Percentiles rank a stretch among this genome's conserved stretches.
These are phyloP conservation scores for Lasiosphaeria hispida DNA, from an alignment of 495 filamentous ascomycete genomes.

Conservation along the genomic window DNA sequence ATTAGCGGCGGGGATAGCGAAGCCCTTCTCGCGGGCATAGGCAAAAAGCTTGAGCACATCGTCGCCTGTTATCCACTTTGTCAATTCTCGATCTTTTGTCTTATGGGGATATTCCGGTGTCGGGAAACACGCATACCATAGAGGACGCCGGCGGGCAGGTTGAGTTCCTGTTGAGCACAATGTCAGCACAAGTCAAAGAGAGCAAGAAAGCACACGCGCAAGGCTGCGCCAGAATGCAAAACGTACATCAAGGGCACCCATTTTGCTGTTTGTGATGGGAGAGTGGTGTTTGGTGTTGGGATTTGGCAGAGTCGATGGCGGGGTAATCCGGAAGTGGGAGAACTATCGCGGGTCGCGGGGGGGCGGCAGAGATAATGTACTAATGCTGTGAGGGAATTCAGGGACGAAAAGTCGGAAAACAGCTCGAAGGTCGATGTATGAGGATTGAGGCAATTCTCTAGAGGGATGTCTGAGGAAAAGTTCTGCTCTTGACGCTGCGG, in stretches of 20 bases:
- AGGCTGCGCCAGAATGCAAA: not conserved
- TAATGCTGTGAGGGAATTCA: not conserved
- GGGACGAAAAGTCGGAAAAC: too few relatives aligned
- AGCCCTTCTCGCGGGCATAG: slow-evolving; percentile 78
- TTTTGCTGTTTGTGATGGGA: not conserved
- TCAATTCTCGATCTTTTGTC: not conserved
- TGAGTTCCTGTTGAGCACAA: not conserved
- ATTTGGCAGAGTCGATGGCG: not conserved
- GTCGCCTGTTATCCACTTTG: slow-evolving; percentile 2
- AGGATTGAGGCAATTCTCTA: not conserved
- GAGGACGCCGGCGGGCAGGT: slow-evolving; percentile 2
- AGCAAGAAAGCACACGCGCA: too few relatives aligned
- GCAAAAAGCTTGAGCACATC: slow-evolving; percentile 64
- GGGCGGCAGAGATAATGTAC: not conserved
- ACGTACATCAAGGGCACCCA: slow-evolving; percentile 3
- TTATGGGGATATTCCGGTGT: not conserved
- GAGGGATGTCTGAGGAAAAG: not conserved
- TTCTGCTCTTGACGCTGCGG: not conserved
- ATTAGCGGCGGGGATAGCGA: slow-evolving; percentile 83
- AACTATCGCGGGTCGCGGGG: not conserved
- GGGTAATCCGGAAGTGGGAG: slow-evolving; percentile 1
- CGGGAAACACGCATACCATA: not conserved
- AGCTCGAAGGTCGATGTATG: not conserved
- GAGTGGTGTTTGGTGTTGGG: not conserved
- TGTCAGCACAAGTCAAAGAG: not conserved